A percentile compares a stretch with the other conserved stretches of the same genome.
These are phyloP conservation scores for Rosa hybrid DNA, from an alignment of 331 rosid genomes.

Conservation along the genomic window DNA sequence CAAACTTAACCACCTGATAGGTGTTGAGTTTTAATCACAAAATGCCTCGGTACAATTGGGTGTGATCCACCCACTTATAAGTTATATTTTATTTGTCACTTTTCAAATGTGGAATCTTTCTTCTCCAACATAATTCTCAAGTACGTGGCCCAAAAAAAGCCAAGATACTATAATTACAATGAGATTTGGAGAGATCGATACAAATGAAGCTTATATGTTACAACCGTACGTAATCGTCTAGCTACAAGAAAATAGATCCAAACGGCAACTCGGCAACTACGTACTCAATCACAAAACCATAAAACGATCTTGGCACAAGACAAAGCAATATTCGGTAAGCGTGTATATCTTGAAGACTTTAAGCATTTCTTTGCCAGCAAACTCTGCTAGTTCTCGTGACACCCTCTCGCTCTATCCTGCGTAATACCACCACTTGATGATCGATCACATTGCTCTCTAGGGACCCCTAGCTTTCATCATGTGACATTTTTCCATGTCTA, in stretches of 20 bases:
- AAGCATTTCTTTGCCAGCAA: slow-evolving; percentile 2
- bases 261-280: neutral
- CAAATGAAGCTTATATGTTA: neutral
- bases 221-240: neutral
- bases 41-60: no score
- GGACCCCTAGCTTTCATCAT: neutral
- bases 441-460: neutral
- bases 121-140: neutral
- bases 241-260: neutral
- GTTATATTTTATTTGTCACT: no score
- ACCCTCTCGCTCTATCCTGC: neutral
- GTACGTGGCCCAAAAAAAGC: neutral
- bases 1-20: no score
- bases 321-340: neutral
- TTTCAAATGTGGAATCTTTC: accelerated
- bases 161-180: neutral
- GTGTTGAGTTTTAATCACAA: no score
- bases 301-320: neutral
- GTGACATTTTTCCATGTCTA: neutral
- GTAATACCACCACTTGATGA: neutral
- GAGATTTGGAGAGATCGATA: neutral
- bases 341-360: neutral
- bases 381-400: slow-evolving; percentile 4
- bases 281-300: neutral
- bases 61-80: no score